These are phyloP conservation scores for Cocos nucifera DNA, from an alignment of 176 grass and related monocot genomes.

Conservation along the genomic window DNA sequence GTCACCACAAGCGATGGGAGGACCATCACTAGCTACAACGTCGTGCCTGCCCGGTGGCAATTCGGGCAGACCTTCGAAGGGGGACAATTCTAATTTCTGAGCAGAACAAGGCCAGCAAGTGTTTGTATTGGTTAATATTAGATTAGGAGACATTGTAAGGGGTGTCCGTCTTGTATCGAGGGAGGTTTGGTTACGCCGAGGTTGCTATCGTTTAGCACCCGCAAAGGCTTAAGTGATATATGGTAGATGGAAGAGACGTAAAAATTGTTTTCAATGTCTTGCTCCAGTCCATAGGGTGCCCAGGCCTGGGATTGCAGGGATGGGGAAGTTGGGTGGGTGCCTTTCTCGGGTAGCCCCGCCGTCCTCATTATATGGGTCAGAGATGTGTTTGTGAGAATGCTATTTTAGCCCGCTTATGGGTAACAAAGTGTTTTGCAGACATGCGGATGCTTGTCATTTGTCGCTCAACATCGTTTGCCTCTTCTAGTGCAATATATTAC, in stretches of 20 bases:
- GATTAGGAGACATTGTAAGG: no score
- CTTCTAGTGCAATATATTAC: no score
- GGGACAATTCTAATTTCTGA: background rate
- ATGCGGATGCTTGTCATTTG: no score
- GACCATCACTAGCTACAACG: background rate
- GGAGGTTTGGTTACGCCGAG: background rate
- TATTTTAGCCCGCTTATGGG: background rate
- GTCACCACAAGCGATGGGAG: constrained; percentile 2
- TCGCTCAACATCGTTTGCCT: no score
- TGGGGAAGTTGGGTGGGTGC: background rate
- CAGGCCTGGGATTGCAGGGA: background rate
- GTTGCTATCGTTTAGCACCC: background rate
- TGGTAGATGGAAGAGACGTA: background rate
- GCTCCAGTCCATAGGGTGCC: background rate
- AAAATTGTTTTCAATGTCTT: background rate
- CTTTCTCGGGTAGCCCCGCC: background rate
- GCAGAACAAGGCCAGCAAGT: background rate
- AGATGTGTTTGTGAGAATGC: background rate
- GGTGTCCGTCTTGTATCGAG: background rate
- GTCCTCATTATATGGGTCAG: background rate
- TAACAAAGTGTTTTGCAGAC: no score
- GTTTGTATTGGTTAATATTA: no score
- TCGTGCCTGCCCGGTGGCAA: background rate
- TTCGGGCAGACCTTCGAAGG: constrained; percentile 9
- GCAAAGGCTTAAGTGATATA: background rate